Base-by-base conservation (phyloP, 257 asterid genomes). In the Echites panduratus region DNA sequence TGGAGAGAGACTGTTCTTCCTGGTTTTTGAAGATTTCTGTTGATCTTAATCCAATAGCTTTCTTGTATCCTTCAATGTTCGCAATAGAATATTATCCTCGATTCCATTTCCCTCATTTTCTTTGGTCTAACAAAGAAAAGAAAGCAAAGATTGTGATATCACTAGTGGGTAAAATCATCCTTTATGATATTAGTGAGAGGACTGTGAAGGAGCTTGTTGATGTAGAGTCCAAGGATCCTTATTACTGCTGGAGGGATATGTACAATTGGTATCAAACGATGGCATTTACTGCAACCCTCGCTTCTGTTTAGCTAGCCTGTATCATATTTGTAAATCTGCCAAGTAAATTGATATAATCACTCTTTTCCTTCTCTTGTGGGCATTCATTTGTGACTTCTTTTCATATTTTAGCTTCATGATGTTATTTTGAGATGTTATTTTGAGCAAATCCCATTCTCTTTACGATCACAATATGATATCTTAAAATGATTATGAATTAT, bases 21-120 rank as follows among this genome's bases (percentile, higher is more conserved):
- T 77, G 81, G 81, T 29, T 48, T 70, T 62, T 72, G 19, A 58
- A 57, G 65, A 59, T 57, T 58, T 2, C 14, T 35, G 44, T 77
- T 66, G 70, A 72, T 59, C 66, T 77, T 57, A 24, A 52, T 67
- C 44, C 63, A 0, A 9, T 76, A 16, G 19, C 62, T 73, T 5
- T 35, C 49, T 2, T 57, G 22, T 49, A 78, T 73, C 78, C 68
- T 0, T 32, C 44, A 3, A 76, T 70, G 68, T 14, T 63, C 52
- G 44, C 35, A 12, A 48, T 26, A 5, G 41, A 53, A 5, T 4
- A 41, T 64, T 47, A 38, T 24, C 29, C 49, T 24, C n/a, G 17
- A 3, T 73, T 75, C 45, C 20, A 29, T 13, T n/a, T 63, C 6
- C 19, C 52, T 10, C 20, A 66, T 41, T 43, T 65, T 40, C 6